Conservation (phyloP, 1,284 basidiomycete species). For the Leccinum huronense region DNA sequence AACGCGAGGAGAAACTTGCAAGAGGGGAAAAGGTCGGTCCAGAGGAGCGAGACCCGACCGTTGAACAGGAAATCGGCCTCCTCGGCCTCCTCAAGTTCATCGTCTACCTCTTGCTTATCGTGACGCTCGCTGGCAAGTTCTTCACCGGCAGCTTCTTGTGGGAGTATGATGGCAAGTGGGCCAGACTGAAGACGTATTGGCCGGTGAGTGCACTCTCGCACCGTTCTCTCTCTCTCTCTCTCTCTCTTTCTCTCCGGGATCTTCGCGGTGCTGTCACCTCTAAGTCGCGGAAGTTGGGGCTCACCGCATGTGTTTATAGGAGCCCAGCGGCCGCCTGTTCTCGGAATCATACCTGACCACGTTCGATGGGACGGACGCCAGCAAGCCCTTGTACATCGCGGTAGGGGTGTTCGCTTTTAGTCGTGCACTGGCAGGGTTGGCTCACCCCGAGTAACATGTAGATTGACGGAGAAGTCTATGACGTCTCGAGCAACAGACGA, state of each 20-base stretch:
- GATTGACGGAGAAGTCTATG: conserved; percentile 93
- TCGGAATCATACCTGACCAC: conserved; percentile 66
- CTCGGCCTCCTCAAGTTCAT: conserved; percentile 68
- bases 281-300: background rate
- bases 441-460: conserved; percentile 32
- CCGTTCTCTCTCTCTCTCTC: conserved; percentile 9
- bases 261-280: background rate
- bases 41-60: conserved; percentile 69
- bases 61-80: conserved; percentile 60
- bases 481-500: conserved; percentile 73
- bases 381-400: conserved; percentile 81
- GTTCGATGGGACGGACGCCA: conserved; percentile 73
- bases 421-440: background rate
- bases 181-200: conserved; percentile 55
- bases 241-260: conserved; percentile 9
- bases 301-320: conserved; percentile 21
- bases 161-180: conserved; percentile 68
- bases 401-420: conserved; percentile 42
- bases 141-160: conserved; percentile 78
- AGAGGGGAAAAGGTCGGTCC: conserved; percentile 71
- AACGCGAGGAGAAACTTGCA: conserved; percentile 69
- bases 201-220: conserved; percentile 47
- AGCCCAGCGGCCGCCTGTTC: conserved; percentile 67
- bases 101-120: conserved; percentile 51
- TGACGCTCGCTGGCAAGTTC: conserved; percentile 70